A percentile compares a stretch with the other conserved stretches of the same genome.
Conservation (phyloP, 495 filamentous ascomycete species). For the Penicillium bovifimosum region DNA sequence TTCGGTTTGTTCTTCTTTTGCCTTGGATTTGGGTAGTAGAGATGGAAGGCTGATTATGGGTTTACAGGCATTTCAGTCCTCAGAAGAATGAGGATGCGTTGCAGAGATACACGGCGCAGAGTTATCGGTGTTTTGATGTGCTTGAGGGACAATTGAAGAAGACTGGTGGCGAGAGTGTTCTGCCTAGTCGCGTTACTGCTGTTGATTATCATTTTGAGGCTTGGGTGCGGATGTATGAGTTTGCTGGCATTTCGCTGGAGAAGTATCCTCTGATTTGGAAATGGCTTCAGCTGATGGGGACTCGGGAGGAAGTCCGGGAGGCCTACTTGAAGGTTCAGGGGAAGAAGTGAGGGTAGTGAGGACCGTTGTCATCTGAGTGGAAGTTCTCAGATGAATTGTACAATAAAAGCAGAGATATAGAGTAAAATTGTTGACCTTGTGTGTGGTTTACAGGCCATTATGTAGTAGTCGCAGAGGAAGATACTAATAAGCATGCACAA, state of each 20-base stretch:
- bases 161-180: conserved; percentile 30
- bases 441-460: too few relatives aligned
- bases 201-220: conserved; percentile 44
- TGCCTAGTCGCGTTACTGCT: conserved; percentile 30
- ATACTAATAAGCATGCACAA: too few relatives aligned
- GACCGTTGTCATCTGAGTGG: too few relatives aligned
- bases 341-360: background rate
- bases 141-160: conserved; percentile 39
- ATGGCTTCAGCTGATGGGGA: conserved; percentile 24
- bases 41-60: background rate
- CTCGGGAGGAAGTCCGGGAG: conserved; percentile 25
- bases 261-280: conserved; percentile 30
- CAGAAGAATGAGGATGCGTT: conserved; percentile 37
- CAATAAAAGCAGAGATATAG: too few relatives aligned
- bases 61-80: conserved; percentile 23
- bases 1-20: conserved; percentile 14
- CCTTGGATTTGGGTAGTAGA: background rate
- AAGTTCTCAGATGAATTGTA: too few relatives aligned
- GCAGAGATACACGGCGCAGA: conserved; percentile 33
- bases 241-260: conserved; percentile 38
- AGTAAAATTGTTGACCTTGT: too few relatives aligned
- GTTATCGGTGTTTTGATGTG: conserved; percentile 37
- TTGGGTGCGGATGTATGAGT: conserved; percentile 36
- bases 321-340: conserved; percentile 24
- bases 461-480: too few relatives aligned